Conservation (phyloP, 495 filamentous ascomycete genomes). For the Podospora tetraspora region DNA sequence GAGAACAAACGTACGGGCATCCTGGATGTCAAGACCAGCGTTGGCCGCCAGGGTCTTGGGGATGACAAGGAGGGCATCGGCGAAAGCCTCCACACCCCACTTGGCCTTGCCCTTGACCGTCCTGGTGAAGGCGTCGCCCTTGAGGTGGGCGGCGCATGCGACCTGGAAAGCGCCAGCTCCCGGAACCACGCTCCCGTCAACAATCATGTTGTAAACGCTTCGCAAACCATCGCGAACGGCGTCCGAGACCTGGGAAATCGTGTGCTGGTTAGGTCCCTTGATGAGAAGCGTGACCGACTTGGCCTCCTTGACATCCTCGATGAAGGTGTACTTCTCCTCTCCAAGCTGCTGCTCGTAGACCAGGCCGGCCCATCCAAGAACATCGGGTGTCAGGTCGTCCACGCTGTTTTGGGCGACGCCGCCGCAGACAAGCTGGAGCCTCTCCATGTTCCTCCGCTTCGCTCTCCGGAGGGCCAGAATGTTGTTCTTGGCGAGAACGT, state of each 20-base stretch:
- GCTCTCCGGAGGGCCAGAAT: slow-evolving; percentile 90
- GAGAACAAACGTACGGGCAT: slow-evolving; percentile 60
- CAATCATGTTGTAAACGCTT: slow-evolving; percentile 98
- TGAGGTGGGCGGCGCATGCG: slow-evolving; percentile 83
- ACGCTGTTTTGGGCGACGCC: slow-evolving; percentile 91
- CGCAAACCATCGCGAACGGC: slow-evolving; percentile 94
- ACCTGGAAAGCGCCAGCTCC: slow-evolving; percentile 96
- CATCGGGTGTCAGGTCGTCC: slow-evolving; percentile 81
- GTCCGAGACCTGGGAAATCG: slow-evolving; percentile 92
- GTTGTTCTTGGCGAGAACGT: slow-evolving; percentile 95
- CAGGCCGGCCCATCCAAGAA: slow-evolving; percentile 91
- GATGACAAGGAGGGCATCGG: slow-evolving; percentile 88
- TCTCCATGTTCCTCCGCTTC: slow-evolving; percentile 98
- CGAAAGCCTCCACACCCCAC: slow-evolving; percentile 89
- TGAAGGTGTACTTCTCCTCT: slow-evolving; percentile 98
- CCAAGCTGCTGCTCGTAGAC: slow-evolving; percentile 97
- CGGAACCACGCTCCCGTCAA: slow-evolving; percentile 89
- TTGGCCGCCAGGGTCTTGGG: slow-evolving; percentile 97
- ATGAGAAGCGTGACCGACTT: slow-evolving; percentile 98
- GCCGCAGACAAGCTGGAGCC: slow-evolving; percentile 89
- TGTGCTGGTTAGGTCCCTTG: slow-evolving; percentile 95
- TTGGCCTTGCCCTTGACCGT: slow-evolving; percentile 95
- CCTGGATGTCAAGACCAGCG: slow-evolving; percentile 93
- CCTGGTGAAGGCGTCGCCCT: slow-evolving; percentile 74
- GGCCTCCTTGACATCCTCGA: slow-evolving; percentile 97